A percentile compares a stretch with the other conserved stretches of the same genome.
These are phyloP conservation scores for Crassisporium funariophilum DNA, from an alignment of 768 basidiomycete genomes.

Conservation along the genomic window DNA sequence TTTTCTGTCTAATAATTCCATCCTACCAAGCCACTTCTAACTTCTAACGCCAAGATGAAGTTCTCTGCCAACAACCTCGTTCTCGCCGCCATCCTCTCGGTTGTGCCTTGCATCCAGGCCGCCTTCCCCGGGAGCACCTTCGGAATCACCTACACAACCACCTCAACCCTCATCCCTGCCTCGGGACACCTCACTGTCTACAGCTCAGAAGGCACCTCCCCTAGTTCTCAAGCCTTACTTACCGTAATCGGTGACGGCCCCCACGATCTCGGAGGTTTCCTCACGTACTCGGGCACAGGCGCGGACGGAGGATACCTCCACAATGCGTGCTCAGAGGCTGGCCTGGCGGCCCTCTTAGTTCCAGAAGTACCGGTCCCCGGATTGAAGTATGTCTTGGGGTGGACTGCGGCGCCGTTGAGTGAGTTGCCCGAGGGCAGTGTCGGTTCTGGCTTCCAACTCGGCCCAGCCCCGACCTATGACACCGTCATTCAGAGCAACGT, in stretches of 20 bases:
- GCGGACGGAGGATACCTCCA: not conserved
- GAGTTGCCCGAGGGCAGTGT: slow-evolving; percentile 4
- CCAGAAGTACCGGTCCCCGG: not conserved
- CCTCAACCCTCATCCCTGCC: not conserved
- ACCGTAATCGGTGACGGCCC: not conserved
- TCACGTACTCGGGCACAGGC: slow-evolving; percentile 1
- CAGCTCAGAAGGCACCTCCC: not conserved
- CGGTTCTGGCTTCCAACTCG: slow-evolving; percentile 1
- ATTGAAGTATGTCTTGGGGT: slow-evolving; percentile 2
- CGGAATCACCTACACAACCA: slow-evolving; percentile 4
- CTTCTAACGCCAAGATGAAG: slow-evolving; percentile 3
- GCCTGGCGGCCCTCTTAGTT: not conserved
- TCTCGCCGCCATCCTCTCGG: not conserved
- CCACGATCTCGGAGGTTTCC: slow-evolving; percentile 6
- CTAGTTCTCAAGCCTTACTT: not conserved
- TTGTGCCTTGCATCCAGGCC: not conserved
- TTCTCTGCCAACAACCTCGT: not conserved
- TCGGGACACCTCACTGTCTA: slow-evolving; percentile 4
- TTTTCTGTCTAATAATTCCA: no score
- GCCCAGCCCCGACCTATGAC: slow-evolving; percentile 4
- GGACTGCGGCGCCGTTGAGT: not conserved
- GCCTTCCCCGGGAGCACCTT: slow-evolving; percentile 10
- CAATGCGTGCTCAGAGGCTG: slow-evolving; percentile 1
- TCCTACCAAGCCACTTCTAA: no score
- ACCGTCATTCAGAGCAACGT: not conserved